Conservation (phyloP, 225 moss, liverwort and hornwort species). For the Anthoceros angustus region DNA sequence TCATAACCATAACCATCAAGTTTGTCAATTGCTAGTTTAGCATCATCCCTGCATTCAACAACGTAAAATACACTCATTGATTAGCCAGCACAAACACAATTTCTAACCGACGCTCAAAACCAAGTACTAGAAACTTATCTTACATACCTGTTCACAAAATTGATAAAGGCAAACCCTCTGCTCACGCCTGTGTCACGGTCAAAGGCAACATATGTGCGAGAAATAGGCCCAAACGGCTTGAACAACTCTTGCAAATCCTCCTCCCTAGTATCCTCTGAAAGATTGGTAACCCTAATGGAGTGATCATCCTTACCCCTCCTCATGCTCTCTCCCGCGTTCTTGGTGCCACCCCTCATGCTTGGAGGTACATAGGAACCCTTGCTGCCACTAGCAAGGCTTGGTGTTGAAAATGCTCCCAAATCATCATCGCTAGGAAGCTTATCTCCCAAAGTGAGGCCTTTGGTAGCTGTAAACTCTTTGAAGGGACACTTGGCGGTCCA, state of each 20-base stretch:
- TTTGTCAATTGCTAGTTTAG: conserved; percentile 79
- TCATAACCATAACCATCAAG: conserved; percentile 92
- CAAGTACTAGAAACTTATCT: conserved; percentile 6
- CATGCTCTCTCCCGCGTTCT: conserved; percentile 82
- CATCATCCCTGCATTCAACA: conserved; percentile 55
- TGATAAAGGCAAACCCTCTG: conserved; percentile 87
- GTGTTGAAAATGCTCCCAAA: conserved; percentile 24
- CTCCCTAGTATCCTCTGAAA: conserved; percentile 82
- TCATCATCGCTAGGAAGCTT: conserved; percentile 42
- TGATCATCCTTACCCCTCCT: conserved; percentile 83
- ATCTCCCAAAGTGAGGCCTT: conserved; percentile 28
- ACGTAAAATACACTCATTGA: conserved; percentile 6
- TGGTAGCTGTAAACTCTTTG: conserved; percentile 31
- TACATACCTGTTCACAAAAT: conserved; percentile 71
- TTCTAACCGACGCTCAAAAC: background rate
- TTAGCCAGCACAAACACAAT: background rate
- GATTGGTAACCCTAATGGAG: conserved; percentile 75
- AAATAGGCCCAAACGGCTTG: conserved; percentile 77
- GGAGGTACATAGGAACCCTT: conserved; percentile 89
- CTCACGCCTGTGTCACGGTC: conserved; percentile 81
- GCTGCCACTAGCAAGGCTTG: conserved; percentile 35
- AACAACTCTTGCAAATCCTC: conserved; percentile 93
- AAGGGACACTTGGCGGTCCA: conserved; percentile 55
- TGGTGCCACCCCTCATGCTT: conserved; percentile 54
- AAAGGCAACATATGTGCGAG: conserved; percentile 81